phyloP scores from a whole-genome alignment of 2,329 filamentous ascomycete species.

The Calonectria pteridis region DNA sequence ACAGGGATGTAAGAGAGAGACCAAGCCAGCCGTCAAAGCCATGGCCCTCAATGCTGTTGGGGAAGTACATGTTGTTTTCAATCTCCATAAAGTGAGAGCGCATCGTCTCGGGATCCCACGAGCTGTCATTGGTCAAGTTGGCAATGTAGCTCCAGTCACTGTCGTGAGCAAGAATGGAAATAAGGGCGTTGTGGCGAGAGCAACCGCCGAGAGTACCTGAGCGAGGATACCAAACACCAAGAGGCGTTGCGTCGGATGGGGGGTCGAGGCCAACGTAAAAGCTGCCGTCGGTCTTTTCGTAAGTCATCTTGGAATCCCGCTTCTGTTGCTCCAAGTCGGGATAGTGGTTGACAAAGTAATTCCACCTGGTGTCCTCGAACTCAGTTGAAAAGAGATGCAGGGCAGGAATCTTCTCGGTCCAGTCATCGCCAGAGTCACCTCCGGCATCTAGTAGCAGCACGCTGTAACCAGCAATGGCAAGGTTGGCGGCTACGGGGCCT shows the following conservation, averaged over 20 bases:
- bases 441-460: slow-evolving; percentile 71
- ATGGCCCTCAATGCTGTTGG: slow-evolving; percentile 53
- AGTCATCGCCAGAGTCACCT: slow-evolving; percentile 60
- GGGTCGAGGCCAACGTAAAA: slow-evolving; percentile 51
- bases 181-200: slow-evolving; percentile 52
- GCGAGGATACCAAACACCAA: slow-evolving; percentile 60
- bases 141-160: slow-evolving; percentile 58
- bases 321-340: slow-evolving; percentile 59
- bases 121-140: slow-evolving; percentile 56
- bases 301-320: slow-evolving; percentile 63
- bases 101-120: slow-evolving; percentile 58
- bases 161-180: slow-evolving; percentile 54
- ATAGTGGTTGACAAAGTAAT: slow-evolving; percentile 74
- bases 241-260: slow-evolving; percentile 50
- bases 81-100: slow-evolving; percentile 55
- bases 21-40: slow-evolving; percentile 57
- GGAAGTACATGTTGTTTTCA: slow-evolving; percentile 58
- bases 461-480: slow-evolving; percentile 67
- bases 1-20: slow-evolving; percentile 32
- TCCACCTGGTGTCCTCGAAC: slow-evolving; percentile 58
- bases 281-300: slow-evolving; percentile 50
- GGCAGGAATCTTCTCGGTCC: slow-evolving; percentile 46
- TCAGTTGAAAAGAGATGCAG: slow-evolving; percentile 43
- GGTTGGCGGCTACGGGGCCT: slow-evolving; percentile 65
- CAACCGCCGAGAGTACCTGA: slow-evolving; percentile 59